These are phyloP conservation scores for Crithidia expoeki DNA, from an alignment of 208 protist species.

Conservation along the genomic window DNA sequence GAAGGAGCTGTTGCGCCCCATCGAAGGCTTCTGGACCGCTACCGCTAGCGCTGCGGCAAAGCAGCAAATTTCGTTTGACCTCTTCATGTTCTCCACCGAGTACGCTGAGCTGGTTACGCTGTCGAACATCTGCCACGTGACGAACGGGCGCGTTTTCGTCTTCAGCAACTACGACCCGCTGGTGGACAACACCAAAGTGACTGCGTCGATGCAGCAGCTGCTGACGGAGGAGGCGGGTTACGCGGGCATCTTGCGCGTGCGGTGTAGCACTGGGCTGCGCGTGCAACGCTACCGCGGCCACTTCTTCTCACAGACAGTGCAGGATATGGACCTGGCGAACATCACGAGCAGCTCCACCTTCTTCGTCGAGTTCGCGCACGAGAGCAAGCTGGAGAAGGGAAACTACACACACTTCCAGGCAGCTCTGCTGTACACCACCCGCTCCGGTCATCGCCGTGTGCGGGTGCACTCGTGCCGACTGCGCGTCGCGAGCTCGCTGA, in stretches of 20 bases:
- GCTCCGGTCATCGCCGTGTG: slow-evolving; percentile 84
- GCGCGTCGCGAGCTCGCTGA: slow-evolving; percentile 52
- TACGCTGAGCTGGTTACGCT: slow-evolving; percentile 91
- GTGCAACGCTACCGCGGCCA: slow-evolving; percentile 89
- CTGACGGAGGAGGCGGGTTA: slow-evolving; percentile 88
- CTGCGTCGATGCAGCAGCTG: slow-evolving; percentile 54
- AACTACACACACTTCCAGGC: slow-evolving; percentile 87
- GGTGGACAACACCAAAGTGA: slow-evolving; percentile 69
- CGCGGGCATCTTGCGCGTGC: slow-evolving; percentile 91
- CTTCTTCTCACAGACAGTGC: slow-evolving; percentile 76
- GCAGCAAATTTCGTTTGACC: slow-evolving; percentile 89
- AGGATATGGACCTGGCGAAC: slow-evolving; percentile 92
- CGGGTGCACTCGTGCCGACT: slow-evolving; percentile 86
- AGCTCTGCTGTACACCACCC: slow-evolving; percentile 94
- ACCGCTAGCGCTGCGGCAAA: slow-evolving; percentile 71
- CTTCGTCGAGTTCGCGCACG: slow-evolving; percentile 92
- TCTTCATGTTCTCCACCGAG: slow-evolving; percentile 81
- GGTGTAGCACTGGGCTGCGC: slow-evolving; percentile 81
- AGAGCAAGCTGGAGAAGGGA: slow-evolving; percentile 73
- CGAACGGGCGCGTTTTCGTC: slow-evolving; percentile 75
- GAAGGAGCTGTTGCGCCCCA: slow-evolving; percentile 84
- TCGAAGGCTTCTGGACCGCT: slow-evolving; percentile 83
- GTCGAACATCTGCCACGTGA: slow-evolving; percentile 79
- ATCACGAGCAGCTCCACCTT: slow-evolving; percentile 81
- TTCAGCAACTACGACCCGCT: slow-evolving; percentile 80